Evolutionary conservation across 1,139 yeast species (phyloP).

Genomic region (Sugiyamaella sp.): DNA sequence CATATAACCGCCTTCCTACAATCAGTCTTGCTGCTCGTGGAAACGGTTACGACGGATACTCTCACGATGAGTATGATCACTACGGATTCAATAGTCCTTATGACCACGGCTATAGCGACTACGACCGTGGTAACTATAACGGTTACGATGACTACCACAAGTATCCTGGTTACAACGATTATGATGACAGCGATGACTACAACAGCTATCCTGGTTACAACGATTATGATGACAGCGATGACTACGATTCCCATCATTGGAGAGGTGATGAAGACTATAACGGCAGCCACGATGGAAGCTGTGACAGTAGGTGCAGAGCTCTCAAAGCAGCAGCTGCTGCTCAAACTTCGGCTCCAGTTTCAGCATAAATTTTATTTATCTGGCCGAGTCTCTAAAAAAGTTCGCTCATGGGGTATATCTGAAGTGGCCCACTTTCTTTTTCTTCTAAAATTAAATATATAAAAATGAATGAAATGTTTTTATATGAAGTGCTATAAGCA

Average conservation of each 20-base stretch:
- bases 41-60: background rate
- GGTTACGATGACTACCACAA: background rate
- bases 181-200: constrained; percentile 3
- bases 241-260: background rate
- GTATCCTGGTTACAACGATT: background rate
- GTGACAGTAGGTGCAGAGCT: background rate
- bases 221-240: background rate
- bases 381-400: too few relatives aligned
- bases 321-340: background rate
- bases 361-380: too few relatives aligned
- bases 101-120: background rate
- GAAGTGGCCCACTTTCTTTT: too few relatives aligned
- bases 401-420: too few relatives aligned
- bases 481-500: too few relatives aligned
- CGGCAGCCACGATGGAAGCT: background rate
- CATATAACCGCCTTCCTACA: background rate
- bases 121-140: background rate
- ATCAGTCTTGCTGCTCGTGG: background rate
- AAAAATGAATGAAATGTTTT: too few relatives aligned
- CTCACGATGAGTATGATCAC: background rate
- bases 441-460: too few relatives aligned
- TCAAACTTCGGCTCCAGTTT: background rate
- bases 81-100: background rate
- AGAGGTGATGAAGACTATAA: background rate
- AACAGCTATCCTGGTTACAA: background rate